Conservation (phyloP, 306 rosid species). For the Lathyrus oleraceus region DNA sequence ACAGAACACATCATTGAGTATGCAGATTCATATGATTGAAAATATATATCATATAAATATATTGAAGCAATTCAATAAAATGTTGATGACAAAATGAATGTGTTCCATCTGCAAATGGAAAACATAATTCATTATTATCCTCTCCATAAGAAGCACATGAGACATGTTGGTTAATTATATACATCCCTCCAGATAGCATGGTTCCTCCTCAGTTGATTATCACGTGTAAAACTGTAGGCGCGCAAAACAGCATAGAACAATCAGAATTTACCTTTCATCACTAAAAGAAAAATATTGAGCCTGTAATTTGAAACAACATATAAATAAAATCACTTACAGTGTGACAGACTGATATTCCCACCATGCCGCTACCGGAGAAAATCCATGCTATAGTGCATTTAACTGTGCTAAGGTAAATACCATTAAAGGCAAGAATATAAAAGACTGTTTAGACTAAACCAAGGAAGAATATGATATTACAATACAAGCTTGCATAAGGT, state of each 20-base stretch:
- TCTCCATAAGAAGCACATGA: slow-evolving; percentile 41
- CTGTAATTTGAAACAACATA: neutral
- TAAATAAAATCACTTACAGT: slow-evolving; percentile 48
- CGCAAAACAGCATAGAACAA: slow-evolving; percentile 2
- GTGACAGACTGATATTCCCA: slow-evolving; percentile 35
- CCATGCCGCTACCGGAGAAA: slow-evolving; percentile 47
- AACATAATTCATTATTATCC: slow-evolving; percentile 45
- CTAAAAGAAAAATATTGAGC: neutral
- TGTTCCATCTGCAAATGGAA: slow-evolving; percentile 37
- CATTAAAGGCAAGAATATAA: slow-evolving; percentile 48
- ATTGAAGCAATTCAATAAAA: slow-evolving; percentile 14
- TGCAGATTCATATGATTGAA: slow-evolving; percentile 30
- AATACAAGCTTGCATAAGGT: slow-evolving; percentile 50
- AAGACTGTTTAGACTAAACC: slow-evolving; percentile 44
- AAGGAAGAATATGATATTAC: slow-evolving; percentile 47
- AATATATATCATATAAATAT: slow-evolving; percentile 25
- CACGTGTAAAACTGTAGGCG: slow-evolving; percentile 45
- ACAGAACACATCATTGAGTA: slow-evolving; percentile 34
- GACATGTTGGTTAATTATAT: slow-evolving; percentile 44
- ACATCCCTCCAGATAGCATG: slow-evolving; percentile 49
- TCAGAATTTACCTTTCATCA: slow-evolving; percentile 17
- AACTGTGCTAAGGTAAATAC: slow-evolving; percentile 46
- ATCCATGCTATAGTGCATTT: slow-evolving; percentile 43
- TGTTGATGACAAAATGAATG: slow-evolving; percentile 30
- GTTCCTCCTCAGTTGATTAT: slow-evolving; percentile 45